Conservation (phyloP, 495 filamentous ascomycete genomes). For the Pseudomonodictys pantanalensis region DNA sequence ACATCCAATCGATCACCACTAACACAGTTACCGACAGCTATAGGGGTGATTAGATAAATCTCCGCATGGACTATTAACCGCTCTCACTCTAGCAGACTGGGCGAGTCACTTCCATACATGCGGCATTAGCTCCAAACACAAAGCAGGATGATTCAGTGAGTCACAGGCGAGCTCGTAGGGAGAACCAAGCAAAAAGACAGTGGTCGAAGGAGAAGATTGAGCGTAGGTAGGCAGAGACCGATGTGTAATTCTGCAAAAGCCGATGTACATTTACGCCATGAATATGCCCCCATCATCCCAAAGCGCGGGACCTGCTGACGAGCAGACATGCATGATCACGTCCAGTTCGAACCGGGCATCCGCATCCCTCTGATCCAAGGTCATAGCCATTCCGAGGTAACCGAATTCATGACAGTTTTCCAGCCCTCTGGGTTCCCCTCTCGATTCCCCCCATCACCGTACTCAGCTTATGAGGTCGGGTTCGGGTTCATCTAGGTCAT, state of each 20-base stretch:
- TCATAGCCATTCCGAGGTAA: slow-evolving; percentile 31
- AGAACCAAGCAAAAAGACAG: background rate
- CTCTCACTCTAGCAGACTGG: too few relatives aligned
- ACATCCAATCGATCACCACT: background rate
- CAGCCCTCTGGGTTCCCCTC: slow-evolving; percentile 36
- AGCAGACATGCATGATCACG: slow-evolving; percentile 18
- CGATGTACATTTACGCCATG: slow-evolving; percentile 34
- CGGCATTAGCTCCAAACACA: too few relatives aligned
- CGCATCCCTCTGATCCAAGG: slow-evolving; percentile 33
- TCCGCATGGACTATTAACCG: too few relatives aligned
- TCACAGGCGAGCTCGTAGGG: too few relatives aligned
- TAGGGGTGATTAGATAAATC: too few relatives aligned
- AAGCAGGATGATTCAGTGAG: too few relatives aligned
- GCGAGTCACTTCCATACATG: too few relatives aligned
- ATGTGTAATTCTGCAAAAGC: slow-evolving; percentile 21
- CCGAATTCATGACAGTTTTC: slow-evolving; percentile 21
- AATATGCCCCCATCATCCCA: slow-evolving; percentile 36
- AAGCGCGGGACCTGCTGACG: slow-evolving; percentile 21
- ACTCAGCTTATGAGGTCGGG: slow-evolving; percentile 44
- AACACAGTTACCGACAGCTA: background rate
- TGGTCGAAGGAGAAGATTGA: background rate
- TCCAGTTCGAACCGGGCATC: slow-evolving; percentile 16
- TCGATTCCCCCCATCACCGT: background rate
- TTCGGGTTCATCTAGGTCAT: slow-evolving; percentile 59
- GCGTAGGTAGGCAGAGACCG: slow-evolving; percentile 10